Percentiles rank a stretch among this genome's conserved stretches.
Evolutionary conservation across 1,139 yeast genomes (phyloP).

Genomic region (Lodderomyces parapsilosis): DNA sequence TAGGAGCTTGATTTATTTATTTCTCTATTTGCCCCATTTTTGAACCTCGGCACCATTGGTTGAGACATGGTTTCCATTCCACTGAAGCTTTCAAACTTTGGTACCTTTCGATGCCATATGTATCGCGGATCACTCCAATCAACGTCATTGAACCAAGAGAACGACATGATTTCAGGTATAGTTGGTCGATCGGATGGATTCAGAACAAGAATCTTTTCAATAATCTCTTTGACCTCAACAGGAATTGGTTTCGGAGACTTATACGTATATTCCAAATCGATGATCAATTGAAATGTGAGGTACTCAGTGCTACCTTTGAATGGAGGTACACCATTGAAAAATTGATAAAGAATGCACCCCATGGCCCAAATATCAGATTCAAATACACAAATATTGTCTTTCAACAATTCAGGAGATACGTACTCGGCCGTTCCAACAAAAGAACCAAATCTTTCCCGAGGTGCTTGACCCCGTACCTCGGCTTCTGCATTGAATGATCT

Average conservation of each 20-base stretch:
- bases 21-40: slow-evolving; percentile 39
- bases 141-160: slow-evolving; percentile 40
- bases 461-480: slow-evolving; percentile 1
- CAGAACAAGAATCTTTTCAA: slow-evolving; percentile 63
- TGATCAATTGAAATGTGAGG: slow-evolving; percentile 89
- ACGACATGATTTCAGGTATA: slow-evolving; percentile 34
- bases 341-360: slow-evolving; percentile 90
- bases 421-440: slow-evolving; percentile 60
- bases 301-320: slow-evolving; percentile 96
- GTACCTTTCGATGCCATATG: slow-evolving; percentile 48
- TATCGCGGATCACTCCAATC: slow-evolving; percentile 43
- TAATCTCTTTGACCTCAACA: slow-evolving; percentile 56
- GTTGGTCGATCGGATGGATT: slow-evolving; percentile 36
- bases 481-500: slow-evolving; percentile 18
- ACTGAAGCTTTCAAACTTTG: slow-evolving; percentile 35
- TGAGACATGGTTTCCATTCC: slow-evolving; percentile 4
- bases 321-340: slow-evolving; percentile 94
- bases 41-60: slow-evolving; percentile 31
- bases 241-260: slow-evolving; percentile 76
- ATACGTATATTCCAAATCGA: slow-evolving; percentile 77
- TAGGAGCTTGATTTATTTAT: slow-evolving; percentile 39
- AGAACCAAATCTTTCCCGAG: slow-evolving; percentile 64
- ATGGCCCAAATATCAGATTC: slow-evolving; percentile 95
- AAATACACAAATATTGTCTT: slow-evolving; percentile 80
- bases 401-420: slow-evolving; percentile 90